A percentile compares a stretch with the other conserved stretches of the same genome.
Evolutionary conservation across 768 basidiomycete genomes (phyloP).

Genomic region (Collybia sordida): DNA sequence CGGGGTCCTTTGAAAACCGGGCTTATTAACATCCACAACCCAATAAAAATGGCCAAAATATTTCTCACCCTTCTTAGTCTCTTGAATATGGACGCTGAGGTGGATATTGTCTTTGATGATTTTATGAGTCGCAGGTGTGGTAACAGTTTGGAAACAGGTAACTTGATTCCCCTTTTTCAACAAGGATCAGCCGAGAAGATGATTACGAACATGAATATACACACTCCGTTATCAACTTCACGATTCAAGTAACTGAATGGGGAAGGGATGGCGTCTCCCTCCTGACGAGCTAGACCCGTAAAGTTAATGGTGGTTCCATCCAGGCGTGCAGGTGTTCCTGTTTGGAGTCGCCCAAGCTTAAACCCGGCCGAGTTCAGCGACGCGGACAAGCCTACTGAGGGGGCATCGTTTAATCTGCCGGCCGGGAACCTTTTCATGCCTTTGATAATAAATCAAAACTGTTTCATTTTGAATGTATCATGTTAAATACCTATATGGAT

Average conservation of each 20-base stretch:
- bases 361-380: constrained; percentile 78
- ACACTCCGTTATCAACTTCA: constrained; percentile 69
- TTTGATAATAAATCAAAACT: constrained; percentile 20
- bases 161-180: constrained; percentile 66
- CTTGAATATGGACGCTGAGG: constrained; percentile 81
- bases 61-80: constrained; percentile 74
- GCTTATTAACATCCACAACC: background rate
- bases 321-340: constrained; percentile 83
- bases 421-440: constrained; percentile 77
- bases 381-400: constrained; percentile 71
- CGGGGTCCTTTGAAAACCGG: constrained; percentile 60
- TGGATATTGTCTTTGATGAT: constrained; percentile 78
- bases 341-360: constrained; percentile 80
- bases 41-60: background rate
- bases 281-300: constrained; percentile 54
- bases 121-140: constrained; percentile 71
- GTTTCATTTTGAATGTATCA: background rate
- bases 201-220: constrained; percentile 11
- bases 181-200: background rate
- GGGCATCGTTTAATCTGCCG: constrained; percentile 71
- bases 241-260: constrained; percentile 79
- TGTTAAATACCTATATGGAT: constrained; percentile 73
- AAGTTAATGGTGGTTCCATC: constrained; percentile 73
- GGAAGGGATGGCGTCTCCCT: constrained; percentile 61
- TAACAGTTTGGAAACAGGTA: constrained; percentile 68